Evolutionary conservation across 768 basidiomycete species (phyloP).

Genomic region (Naganishia randhawae): DNA sequence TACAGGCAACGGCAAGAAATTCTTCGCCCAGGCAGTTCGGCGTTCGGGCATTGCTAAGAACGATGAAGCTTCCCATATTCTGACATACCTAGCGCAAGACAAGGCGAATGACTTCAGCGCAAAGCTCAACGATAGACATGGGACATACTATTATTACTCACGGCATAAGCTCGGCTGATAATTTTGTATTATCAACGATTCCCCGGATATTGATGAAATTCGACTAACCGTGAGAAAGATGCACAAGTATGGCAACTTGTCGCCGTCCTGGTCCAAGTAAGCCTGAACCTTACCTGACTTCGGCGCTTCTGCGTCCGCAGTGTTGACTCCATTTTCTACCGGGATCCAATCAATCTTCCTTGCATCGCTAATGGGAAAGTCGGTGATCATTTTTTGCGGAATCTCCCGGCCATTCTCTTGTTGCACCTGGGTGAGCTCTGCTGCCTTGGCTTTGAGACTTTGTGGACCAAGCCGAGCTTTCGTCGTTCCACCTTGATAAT

Average conservation of each 20-base stretch:
- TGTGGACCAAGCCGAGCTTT: conserved; percentile 68
- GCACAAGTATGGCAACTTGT: conserved; percentile 73
- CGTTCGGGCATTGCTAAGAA: conserved; percentile 71
- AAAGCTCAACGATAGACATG: too few species aligned
- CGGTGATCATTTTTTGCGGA: conserved; percentile 71
- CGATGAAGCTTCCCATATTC: conserved; percentile 73
- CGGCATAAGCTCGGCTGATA: conserved; percentile 75
- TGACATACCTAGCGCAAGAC: conserved; percentile 60
- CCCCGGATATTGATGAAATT: conserved; percentile 83
- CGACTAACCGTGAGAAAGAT: conserved; percentile 92
- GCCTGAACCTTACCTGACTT: conserved; percentile 55
- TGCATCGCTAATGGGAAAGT: conserved; percentile 87
- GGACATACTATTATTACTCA: conserved; percentile 56
- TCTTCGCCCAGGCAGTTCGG: conserved; percentile 66
- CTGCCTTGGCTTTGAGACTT: conserved; percentile 68
- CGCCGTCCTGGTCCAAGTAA: conserved; percentile 67
- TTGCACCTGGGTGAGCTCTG: conserved; percentile 74
- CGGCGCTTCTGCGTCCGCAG: conserved; percentile 34
- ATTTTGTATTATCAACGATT: conserved; percentile 67
- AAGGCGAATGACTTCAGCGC: neutral
- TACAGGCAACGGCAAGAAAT: conserved; percentile 68
- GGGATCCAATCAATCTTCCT: conserved; percentile 85
- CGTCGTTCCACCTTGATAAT: conserved; percentile 75
- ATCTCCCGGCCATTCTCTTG: conserved; percentile 77
- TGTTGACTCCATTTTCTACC: conserved; percentile 56